These are phyloP conservation scores for Suillus subluteus DNA, from an alignment of 768 basidiomycete genomes.

Conservation along the genomic window DNA sequence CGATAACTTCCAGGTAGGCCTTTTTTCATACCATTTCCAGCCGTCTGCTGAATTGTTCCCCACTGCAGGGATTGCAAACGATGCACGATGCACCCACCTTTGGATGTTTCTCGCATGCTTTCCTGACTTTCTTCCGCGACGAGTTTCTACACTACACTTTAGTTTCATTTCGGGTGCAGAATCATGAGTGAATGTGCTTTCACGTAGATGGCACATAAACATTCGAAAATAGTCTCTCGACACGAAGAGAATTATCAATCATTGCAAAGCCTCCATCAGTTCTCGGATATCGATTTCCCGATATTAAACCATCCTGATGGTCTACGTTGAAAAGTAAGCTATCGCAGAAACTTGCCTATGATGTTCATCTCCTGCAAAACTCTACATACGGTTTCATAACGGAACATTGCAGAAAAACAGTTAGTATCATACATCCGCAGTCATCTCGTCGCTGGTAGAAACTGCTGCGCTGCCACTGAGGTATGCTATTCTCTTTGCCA, in stretches of 20 bases:
- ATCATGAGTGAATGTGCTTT: slow-evolving; percentile 28
- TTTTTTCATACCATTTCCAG: not conserved
- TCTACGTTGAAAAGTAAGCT: slow-evolving; percentile 23
- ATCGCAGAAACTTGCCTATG: slow-evolving; percentile 27
- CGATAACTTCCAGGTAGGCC: slow-evolving; percentile 66
- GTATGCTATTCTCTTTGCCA: slow-evolving; percentile 34
- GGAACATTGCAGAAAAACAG: slow-evolving; percentile 32
- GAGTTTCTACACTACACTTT: slow-evolving; percentile 63
- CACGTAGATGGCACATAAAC: slow-evolving; percentile 9
- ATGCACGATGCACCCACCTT: slow-evolving; percentile 54
- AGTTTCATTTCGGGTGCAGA: slow-evolving; percentile 56
- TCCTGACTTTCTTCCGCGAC: slow-evolving; percentile 65
- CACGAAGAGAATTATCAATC: slow-evolving; percentile 52
- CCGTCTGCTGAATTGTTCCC: slow-evolving; percentile 3
- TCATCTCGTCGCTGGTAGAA: slow-evolving; percentile 62
- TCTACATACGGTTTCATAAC: slow-evolving; percentile 16
- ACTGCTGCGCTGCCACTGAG: slow-evolving; percentile 60
- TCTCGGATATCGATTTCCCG: slow-evolving; percentile 53
- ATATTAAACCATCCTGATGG: slow-evolving; percentile 53
- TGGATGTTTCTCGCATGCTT: slow-evolving; percentile 40
- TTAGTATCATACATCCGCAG: slow-evolving; percentile 55
- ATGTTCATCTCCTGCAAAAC: slow-evolving; percentile 32
- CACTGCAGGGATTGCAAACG: slow-evolving; percentile 66
- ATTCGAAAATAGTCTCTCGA: slow-evolving; percentile 36
- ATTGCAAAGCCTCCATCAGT: slow-evolving; percentile 50